Evolutionary conservation across 768 basidiomycete species (phyloP).

Genomic region (Trametopsis cervina): DNA sequence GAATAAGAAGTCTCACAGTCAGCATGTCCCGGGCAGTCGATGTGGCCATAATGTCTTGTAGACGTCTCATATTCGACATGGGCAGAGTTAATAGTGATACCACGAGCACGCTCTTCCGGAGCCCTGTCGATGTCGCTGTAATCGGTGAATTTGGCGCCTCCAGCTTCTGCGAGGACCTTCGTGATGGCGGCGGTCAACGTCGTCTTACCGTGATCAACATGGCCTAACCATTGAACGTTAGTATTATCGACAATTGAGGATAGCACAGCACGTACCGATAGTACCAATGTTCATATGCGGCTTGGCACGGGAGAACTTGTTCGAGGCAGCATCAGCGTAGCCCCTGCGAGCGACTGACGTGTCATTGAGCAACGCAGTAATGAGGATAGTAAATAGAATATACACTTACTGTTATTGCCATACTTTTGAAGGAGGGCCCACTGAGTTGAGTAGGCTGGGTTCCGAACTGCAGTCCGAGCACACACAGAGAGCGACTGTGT

Average conservation of each 20-base stretch:
- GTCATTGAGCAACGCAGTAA: slow-evolving; percentile 27
- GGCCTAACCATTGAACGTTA: slow-evolving; percentile 39
- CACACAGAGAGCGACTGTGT: slow-evolving; percentile 21
- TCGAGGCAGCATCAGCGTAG: slow-evolving; percentile 57
- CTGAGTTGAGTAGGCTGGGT: slow-evolving; percentile 14
- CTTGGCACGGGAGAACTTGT: slow-evolving; percentile 64
- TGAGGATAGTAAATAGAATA: not conserved
- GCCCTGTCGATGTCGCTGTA: slow-evolving; percentile 99
- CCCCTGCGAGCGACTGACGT: slow-evolving; percentile 51
- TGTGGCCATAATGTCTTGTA: slow-evolving; percentile 90
- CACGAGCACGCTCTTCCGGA: slow-evolving; percentile 98
- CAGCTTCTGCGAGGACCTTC: slow-evolving; percentile 75
- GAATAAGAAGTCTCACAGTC: slow-evolving; percentile 58
- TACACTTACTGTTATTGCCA: slow-evolving; percentile 5
- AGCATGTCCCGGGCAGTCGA: slow-evolving; percentile 95
- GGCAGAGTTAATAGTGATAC: slow-evolving; percentile 98
- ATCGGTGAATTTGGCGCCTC: slow-evolving; percentile 84
- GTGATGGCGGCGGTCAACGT: slow-evolving; percentile 95
- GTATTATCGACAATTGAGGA: not conserved
- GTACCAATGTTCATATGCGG: slow-evolving; percentile 96
- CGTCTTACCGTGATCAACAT: slow-evolving; percentile 98
- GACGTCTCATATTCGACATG: slow-evolving; percentile 98
- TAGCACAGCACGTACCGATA: slow-evolving; percentile 49
- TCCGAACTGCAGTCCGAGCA: slow-evolving; percentile 21
- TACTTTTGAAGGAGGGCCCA: slow-evolving; percentile 15